These are phyloP conservation scores for Sphagnum fallax DNA, from an alignment of 228 moss, liverwort and hornwort species.

Conservation along the genomic window DNA sequence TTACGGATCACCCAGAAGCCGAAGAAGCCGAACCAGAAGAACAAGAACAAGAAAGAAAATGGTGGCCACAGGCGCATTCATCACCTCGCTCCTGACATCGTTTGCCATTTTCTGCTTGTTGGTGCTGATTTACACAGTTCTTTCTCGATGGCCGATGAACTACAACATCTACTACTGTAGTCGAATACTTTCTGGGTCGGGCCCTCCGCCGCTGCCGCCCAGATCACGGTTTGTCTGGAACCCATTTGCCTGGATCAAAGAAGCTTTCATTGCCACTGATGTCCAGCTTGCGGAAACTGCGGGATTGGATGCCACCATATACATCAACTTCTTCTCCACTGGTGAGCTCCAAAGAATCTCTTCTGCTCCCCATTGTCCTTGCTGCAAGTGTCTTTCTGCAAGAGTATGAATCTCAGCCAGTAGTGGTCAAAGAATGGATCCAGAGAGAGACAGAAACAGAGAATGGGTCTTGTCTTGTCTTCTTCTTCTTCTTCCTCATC, in stretches of 20 bases:
- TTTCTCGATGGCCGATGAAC: conserved; percentile 49
- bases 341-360: conserved; percentile 21
- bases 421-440: not conserved
- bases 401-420: not conserved
- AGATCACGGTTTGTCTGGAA: conserved; percentile 6
- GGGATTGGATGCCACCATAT: conserved; percentile 75
- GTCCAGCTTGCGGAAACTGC: conserved; percentile 42
- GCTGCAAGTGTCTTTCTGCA: no score
- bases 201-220: conserved; percentile 8
- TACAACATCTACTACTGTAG: conserved; percentile 57
- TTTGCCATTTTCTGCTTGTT: conserved; percentile 35
- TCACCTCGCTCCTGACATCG: conserved; percentile 64
- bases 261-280: conserved; percentile 51
- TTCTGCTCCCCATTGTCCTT: not conserved
- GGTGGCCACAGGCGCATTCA: conserved; percentile 56
- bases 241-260: conserved; percentile 54
- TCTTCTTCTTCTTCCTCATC: not conserved
- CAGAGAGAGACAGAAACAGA: not conserved
- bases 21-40: no score
- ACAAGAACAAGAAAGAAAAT: conserved; percentile 14
- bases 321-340: conserved; percentile 68
- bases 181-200: conserved; percentile 32
- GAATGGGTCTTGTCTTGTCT: not conserved
- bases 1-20: no score
- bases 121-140: conserved; percentile 16